Conservation (phyloP, 2,329 filamentous ascomycete species). For the Chaetomiaceae sp. region DNA sequence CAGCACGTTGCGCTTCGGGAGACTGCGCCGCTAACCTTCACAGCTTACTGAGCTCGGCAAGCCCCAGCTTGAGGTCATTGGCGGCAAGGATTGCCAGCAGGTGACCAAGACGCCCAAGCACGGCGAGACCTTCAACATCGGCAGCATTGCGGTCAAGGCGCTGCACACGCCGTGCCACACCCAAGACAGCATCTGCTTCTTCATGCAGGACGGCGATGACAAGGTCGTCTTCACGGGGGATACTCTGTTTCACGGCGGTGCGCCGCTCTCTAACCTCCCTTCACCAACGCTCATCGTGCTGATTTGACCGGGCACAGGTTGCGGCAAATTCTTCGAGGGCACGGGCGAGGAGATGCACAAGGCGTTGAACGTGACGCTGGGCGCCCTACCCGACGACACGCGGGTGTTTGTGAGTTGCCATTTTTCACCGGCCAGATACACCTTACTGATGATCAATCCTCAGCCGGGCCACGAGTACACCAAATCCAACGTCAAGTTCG, state of each 20-base stretch:
- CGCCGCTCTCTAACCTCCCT: neutral
- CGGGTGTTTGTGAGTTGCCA: constrained; percentile 68
- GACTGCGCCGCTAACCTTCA: constrained; percentile 24
- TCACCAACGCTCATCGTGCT: neutral
- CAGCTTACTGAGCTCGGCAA: constrained; percentile 40
- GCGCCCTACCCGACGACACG: constrained; percentile 77
- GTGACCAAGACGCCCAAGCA: constrained; percentile 74
- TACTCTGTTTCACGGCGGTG: constrained; percentile 89
- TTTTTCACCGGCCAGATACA: neutral
- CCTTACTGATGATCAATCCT: neutral
- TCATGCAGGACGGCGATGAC: constrained; percentile 69
- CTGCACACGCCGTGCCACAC: constrained; percentile 98
- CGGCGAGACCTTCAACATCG: constrained; percentile 73
- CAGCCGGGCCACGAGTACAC: constrained; percentile 94
- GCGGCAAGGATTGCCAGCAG: constrained; percentile 76
- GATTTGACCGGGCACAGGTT: constrained; percentile 48
- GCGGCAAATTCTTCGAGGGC: constrained; percentile 94
- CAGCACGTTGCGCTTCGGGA: neutral
- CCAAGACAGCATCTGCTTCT: constrained; percentile 96
- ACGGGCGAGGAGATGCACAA: constrained; percentile 85
- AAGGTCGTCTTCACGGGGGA: constrained; percentile 91
- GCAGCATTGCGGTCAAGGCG: constrained; percentile 73
- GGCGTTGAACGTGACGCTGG: constrained; percentile 81
- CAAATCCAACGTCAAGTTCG: constrained; percentile 91
- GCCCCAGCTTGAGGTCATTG: constrained; percentile 72